Evolutionary conservation across 2,329 filamentous ascomycete species (phyloP).

Genomic region (Fusarium domesticum): DNA sequence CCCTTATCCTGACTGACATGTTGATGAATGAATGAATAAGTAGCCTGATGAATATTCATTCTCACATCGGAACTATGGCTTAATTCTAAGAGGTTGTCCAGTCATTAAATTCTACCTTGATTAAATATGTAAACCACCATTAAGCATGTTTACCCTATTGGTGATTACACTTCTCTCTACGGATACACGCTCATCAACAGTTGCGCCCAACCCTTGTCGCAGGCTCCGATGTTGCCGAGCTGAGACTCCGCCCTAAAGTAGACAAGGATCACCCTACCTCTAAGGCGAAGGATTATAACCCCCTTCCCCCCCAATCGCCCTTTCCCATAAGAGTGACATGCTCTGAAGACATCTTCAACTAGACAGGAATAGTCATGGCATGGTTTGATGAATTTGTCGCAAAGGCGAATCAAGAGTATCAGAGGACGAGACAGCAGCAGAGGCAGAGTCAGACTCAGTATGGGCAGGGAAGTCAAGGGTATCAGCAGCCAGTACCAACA

Average conservation of each 20-base stretch:
- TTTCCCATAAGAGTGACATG: neutral
- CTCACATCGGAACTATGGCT: neutral
- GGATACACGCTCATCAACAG: neutral
- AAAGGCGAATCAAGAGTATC: slow-evolving; percentile 24
- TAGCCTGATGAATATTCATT: neutral
- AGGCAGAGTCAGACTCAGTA: slow-evolving; percentile 1
- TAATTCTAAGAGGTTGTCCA: neutral
- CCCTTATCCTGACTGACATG: too few relatives aligned
- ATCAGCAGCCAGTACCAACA: slow-evolving; percentile 3
- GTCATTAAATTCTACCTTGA: too few relatives aligned
- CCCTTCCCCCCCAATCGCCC: too few relatives aligned
- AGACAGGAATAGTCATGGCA: slow-evolving; percentile 13
- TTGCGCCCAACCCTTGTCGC: neutral
- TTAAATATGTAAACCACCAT: too few relatives aligned
- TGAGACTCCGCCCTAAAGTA: neutral
- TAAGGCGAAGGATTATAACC: too few relatives aligned
- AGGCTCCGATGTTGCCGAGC: neutral
- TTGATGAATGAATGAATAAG: too few relatives aligned
- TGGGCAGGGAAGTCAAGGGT: neutral
- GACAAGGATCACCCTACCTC: neutral
- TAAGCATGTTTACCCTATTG: neutral
- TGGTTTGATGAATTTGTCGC: slow-evolving; percentile 22
- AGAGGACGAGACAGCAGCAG: slow-evolving; percentile 11
- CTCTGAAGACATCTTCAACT: neutral
- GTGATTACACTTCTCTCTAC: neutral